Evolutionary conservation across 1,284 basidiomycete genomes (phyloP), one percentile per base, ranked within the genome.

Genomic region (Vanrija humicola): DNA sequence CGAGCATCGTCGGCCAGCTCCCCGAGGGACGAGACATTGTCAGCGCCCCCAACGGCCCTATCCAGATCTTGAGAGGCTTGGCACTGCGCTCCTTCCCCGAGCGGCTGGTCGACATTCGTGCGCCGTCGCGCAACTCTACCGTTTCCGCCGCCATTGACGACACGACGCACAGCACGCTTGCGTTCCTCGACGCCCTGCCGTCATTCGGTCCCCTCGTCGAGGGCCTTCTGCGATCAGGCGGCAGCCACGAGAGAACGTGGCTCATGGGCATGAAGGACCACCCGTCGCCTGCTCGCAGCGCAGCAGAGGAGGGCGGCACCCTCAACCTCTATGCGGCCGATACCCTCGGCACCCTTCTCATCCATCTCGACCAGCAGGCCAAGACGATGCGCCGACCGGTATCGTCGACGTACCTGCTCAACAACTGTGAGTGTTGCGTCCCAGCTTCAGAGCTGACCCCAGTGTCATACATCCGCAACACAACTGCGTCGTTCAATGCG

Each of bases 401-500:
- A 0, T 64, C 64, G 3, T 66, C 68, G 12, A 66, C 74, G 6
- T 78, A 69, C 50, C 52, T 74, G 38, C 58, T 78, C 51, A 77
- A 77, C 57, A 78, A 78, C 50, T 50, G 76, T 78, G 46, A 62
- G 74, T 64, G 8, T 7, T 3, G 19, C 16, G 25, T 9, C 14
- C 5, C 15, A 12, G 16, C n/a, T 3, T 46, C 23, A 48, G 21
- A n/a, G 15, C 46, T 55, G 58, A 58, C 44, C n/a, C 34, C 57
- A 77, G 75, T 76, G 26, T 74, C 75, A 6, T 74, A 77, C 59
- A 68, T 77, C 18, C 66, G 75, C 6, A 76, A 77, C 52, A 67
- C 72, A 8, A 68, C 67, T 5, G 57, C 68, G 3, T 70, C 68
- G 1, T 68, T 70, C 46, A 62, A 67, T 21, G 67, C 65, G 6